Base-by-base conservation (phyloP, 495 filamentous ascomycete species). In the Aspergillus cavernicola region DNA sequence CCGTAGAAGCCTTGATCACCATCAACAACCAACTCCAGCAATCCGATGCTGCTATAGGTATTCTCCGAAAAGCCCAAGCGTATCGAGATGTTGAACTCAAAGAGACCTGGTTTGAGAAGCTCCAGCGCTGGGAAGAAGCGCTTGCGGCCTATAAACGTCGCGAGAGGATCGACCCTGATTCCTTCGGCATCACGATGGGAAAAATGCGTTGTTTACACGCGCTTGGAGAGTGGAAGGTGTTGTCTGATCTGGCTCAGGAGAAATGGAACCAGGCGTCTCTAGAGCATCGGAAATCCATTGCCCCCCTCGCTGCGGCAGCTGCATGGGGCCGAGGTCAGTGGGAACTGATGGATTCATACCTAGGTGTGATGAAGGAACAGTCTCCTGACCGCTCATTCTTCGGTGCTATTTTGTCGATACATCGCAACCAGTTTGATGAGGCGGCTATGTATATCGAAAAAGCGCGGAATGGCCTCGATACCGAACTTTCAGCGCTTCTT, bases 131-230 rank as follows among this genome's bases (percentile, higher is more conserved):
- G 95, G 93, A 98, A 59, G 93, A 98, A 68, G 93, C 93, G n/a
- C 77, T 98, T 55, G 81, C 83, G 45, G 92, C 91, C 33, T 98
- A 97, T 59, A 85, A 90, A 55, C 83, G 88, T 53, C 85, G 90
- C 15, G 86, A 89, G 57, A 73, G 67, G 50, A 80, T 85, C 8
- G 88, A 95, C 41, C 80, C 83, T 3, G 73, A 80, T 6, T 88
- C 87, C 0, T 87, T 97, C 55, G 92, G 97, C 48, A 85, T 97
- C 29, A 92, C 92, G 5, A 96, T 97, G 90, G 93, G 93, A 54
- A 97, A 98, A 70, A 99, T 99, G 93, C 86, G 95, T 15, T 99
- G 93, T 80, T 72, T 97, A 35, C 95, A 99, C 63, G 93, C 93
- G 26, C 80, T 99, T 28, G 95, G 93, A 36, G 93, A 99, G 66